Evolutionary conservation across 2,329 filamentous ascomycete genomes (phyloP), one percentile per base, ranked within the genome.

Genomic region (Nigrospora sphaerica): DNA sequence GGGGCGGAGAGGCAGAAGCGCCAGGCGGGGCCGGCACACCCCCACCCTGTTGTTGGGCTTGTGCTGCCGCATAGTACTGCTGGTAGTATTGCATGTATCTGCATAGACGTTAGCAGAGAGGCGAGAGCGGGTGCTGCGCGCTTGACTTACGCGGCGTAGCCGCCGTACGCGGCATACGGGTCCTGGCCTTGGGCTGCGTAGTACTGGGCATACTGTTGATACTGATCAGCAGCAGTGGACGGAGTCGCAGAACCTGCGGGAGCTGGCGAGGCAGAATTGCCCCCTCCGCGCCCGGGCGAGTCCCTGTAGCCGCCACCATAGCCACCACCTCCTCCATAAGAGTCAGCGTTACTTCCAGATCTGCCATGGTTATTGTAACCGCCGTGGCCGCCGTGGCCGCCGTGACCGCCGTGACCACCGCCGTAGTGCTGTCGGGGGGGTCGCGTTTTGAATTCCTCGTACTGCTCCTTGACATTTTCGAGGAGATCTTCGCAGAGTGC

Each of bases 81-180:
- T 88, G 82, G 56, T 89, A 89, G 66, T 86, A 84, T 56, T 86
- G 83, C 52, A 78, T 71, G 55, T 84, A 84, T 38, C 75, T 78
- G 50, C 37, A 23, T 4, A 35, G 16, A n/a, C 18, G 46, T 55
- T 63, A 58, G 49, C 36, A 42, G 18, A 39, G 32, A 10, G n/a
- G 40, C 34, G 34, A 31, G 13, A 42, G 7, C 9, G 12, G 9
- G 12, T n/a, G 12, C 36, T 14, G 19, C 33, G 39, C 32, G 13
- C 11, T 45, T 47, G 28, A 62, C 73, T 61, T 77, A 88, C 70
- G 85, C 86, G 56, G 84, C 79, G 66, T 93, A 96, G 46, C 92
- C 92, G 51, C 92, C 92, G 57, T 93, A 96, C 10, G 87, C 83
- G 37, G 89, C 89, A 63, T 96, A 96, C 0, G 91, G 92, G 59